Evolutionary conservation across 495 filamentous ascomycete species (phyloP), one percentile per base, ranked within the genome.

Genomic region (Penicillium argentinense): DNA sequence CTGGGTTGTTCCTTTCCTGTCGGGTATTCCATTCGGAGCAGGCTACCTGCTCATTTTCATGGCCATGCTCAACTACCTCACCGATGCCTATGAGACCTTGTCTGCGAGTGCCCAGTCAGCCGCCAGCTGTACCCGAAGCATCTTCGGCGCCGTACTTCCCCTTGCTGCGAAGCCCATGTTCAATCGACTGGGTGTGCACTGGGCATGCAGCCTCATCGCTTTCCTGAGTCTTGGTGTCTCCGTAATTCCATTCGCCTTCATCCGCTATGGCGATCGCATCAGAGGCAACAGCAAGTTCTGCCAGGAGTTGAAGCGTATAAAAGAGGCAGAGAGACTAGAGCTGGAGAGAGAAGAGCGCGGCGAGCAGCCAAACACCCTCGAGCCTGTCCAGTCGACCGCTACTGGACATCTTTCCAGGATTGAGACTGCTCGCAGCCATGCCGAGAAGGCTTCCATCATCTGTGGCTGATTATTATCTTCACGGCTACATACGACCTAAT

Each of bases 61-160:
- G 70, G 69, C 69, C 3, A 67, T 74, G 53, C 46, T 70, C 13
- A 76, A 74, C 56, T 76, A 75, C 42, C 58, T 76, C 19, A 67
- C 68, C 11, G 72, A 76, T 39, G 69, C 71, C 17, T 76, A 76
- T 33, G 66, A 68, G 30, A 69, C 60, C 0, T 58, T 67, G 17
- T 70, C 73, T 5, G 69, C 72, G 1, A 72, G 68, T 19, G 72
- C 71, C 1, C 59, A 74, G 24, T 67, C 69, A 0, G 71, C 72
- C 3, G 56, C 68, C 1, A 66, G 59, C 50, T 71, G 70, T 39
- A 65, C 62, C 0, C 60, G 69, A 25, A 74, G 69, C 33, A 59
- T 64, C 2, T 45, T 73, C 1, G 71, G 68, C 14, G 72, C 73
- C 11, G 59, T 74, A 1, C 50, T 74, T 14, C 71, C 72, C 2